Base-by-base conservation (phyloP, 139 green algal genomes). In the Tetradesmus obliquus region DNA sequence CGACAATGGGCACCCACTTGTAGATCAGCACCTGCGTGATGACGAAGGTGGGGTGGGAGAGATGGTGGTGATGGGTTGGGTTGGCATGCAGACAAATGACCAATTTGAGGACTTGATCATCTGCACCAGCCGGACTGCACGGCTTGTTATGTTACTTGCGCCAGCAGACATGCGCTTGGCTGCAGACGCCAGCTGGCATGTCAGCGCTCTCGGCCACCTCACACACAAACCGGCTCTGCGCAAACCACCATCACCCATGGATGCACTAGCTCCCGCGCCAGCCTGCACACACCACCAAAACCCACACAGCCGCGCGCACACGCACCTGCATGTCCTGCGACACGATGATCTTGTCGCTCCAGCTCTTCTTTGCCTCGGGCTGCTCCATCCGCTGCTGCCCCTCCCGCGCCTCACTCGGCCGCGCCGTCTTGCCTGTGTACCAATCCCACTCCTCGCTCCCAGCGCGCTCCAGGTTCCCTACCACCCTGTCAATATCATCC, bases 1-100 rank as follows among this genome's bases (percentile, higher is more conserved):
- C 94, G 17, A 95, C 55, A 51, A 95, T 94, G 69, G 94, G 94
- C 9, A 93, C 93, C 66, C 91, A 94, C 80, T 92, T 93, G 57
- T 94, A 76, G 80, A 95, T 93, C 24, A 95, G 12, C 12, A 93
- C 93, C 89, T 94, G 94, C 2, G n/a, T 17, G 32, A 45, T 45
- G 32, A 45, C 32, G 32, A 45, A 45, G 32, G 32, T 45, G 32
- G 84, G 13, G 62, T 20, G 10, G 81, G 7, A 69, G 81, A 12
- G 62, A 72, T 82, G 20, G 74, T 19, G 8, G 74, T 82, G 22
- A 72, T 72, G 62, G 13, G 62, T 72, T 72, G 62, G 12, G 62
- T 72, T 12, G 62, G 62, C 62, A 72, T 72, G 62, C 62, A 72
- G 62, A 12, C 10, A 72, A 12, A 72, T 72, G 62, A 20, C 62